phyloP scores from a whole-genome alignment of 1,284 basidiomycete genomes.

The Retiboletus fuscus region DNA sequence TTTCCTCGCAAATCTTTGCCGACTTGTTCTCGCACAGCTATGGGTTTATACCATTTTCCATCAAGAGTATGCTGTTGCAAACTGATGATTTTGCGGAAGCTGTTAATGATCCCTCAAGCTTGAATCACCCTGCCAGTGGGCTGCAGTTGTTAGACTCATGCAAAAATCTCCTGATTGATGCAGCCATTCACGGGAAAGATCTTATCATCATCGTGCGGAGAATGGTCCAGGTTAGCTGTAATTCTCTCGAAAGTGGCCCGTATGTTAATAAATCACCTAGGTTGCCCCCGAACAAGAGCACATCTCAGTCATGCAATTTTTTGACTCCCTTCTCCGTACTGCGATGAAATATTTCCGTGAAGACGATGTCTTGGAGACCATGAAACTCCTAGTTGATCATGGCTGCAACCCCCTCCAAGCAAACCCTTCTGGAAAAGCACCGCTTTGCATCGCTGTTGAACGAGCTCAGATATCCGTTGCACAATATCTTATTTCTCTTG shows the following conservation, averaged over 20 bases:
- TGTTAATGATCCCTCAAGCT: not conserved
- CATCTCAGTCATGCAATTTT: not conserved
- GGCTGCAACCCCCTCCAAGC: too few relatives aligned
- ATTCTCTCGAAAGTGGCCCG: too few relatives aligned
- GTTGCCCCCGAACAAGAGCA: not conserved
- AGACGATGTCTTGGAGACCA: not conserved
- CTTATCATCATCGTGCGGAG: not conserved
- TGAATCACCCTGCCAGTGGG: too few relatives aligned
- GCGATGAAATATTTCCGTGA: not conserved
- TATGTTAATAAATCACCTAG: not conserved
- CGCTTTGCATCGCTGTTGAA: not conserved
- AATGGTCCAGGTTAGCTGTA: not conserved
- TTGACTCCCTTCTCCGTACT: not conserved
- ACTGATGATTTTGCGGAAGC: slow-evolving; percentile 1
- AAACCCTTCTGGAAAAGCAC: too few relatives aligned
- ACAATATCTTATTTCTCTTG: not conserved
- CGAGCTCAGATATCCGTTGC: not conserved
- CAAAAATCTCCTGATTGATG: too few relatives aligned
- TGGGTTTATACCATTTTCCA: too few relatives aligned
- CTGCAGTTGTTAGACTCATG: not conserved
- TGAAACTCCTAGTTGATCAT: not conserved
- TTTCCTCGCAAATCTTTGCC: not conserved
- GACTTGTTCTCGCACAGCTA: too few relatives aligned
- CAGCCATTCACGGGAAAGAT: not conserved
- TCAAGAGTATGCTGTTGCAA: not conserved